Evolutionary conservation across 2,329 filamentous ascomycete species (phyloP), one percentile per base, ranked within the genome.

Genomic region (Fusarium annulatum): DNA sequence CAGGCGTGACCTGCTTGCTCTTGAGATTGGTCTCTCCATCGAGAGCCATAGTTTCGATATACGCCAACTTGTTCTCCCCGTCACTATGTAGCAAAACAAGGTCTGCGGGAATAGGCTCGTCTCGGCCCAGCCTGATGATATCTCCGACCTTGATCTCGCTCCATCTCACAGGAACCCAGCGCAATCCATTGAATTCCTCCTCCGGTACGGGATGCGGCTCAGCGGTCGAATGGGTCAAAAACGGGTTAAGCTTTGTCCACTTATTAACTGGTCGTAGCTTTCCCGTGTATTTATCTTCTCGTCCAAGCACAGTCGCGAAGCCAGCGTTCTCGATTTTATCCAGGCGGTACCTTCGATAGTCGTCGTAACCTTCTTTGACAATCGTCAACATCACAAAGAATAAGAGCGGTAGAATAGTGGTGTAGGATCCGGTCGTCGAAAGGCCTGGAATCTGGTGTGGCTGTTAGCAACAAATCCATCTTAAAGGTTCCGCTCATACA

Each of bases 1-100:
- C 87, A 9, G 89, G 87, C 7, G 92, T 86, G 0, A 89, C 86
- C 78, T 93, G 91, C 81, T 93, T 95, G 80, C 88, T 92, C 82
- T 96, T 95, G 30, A 96, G 85, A 71, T 94, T 95, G 2, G 93
- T 96, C 82, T 96, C 93, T 52, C 93, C 93, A 74, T 96, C 93
- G 14, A 96, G 84, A 5, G 93, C 93, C 93, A 95, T 95, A 2
- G 93, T 96, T 76, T 96, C 93, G 59, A 95, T 89, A 75, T 93
- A 97, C 1, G 95, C 95, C 58, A 96, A 84, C 12, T 90, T 92
- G 70, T 96, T 94, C 64, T 93, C 90, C 18, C 93, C 94, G 61
- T 90, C 88, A 4, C 93, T 93, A 78, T 96, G 89, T 26, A 98
- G 84, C 39, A 98, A 85, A 5, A 94, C 87, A 57, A 97, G 84